These are phyloP conservation scores for Haplosporangium gracile DNA, from an alignment of 192 early-diverging fungal species.

Conservation along the genomic window DNA sequence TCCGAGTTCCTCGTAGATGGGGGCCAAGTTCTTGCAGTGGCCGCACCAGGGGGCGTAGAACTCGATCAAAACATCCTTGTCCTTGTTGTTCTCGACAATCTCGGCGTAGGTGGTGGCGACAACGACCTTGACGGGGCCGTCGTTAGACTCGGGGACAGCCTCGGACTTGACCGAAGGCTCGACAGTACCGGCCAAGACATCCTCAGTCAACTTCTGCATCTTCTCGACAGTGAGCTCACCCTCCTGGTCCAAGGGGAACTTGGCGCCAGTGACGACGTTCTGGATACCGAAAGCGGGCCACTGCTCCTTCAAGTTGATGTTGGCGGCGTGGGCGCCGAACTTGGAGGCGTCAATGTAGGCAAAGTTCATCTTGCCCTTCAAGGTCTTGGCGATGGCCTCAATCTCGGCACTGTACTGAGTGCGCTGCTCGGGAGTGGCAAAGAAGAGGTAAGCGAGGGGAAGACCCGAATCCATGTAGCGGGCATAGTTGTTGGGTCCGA, in stretches of 20 bases:
- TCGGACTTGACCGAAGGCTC: constrained; percentile 86
- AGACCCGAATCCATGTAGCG: constrained; percentile 89
- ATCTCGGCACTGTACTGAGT: constrained; percentile 68
- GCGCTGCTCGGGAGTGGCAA: constrained; percentile 72
- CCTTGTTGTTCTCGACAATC: constrained; percentile 82
- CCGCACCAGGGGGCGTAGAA: constrained; percentile 94
- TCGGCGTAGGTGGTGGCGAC: constrained; percentile 87
- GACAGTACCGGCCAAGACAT: constrained; percentile 76
- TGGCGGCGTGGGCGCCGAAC: constrained; percentile 88
- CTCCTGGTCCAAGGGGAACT: constrained; percentile 89
- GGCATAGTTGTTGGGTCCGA: constrained; percentile 90
- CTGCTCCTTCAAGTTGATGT: constrained; percentile 89
- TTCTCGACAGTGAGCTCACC: constrained; percentile 71
- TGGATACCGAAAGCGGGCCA: constrained; percentile 97
- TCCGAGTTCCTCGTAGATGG: constrained; percentile 89
- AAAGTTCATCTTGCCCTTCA: constrained; percentile 92
- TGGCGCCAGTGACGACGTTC: constrained; percentile 76
- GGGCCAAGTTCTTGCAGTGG: constrained; percentile 82
- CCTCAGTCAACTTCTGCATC: constrained; percentile 73
- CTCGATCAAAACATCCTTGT: constrained; percentile 94
- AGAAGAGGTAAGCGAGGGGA: constrained; percentile 93
- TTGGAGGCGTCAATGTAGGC: constrained; percentile 92
- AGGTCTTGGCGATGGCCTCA: constrained; percentile 83
- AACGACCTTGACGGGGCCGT: constrained; percentile 90
- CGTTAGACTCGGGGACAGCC: constrained; percentile 85